phyloP scores from a whole-genome alignment of 768 basidiomycete species.

The Scleroderma bovista region DNA sequence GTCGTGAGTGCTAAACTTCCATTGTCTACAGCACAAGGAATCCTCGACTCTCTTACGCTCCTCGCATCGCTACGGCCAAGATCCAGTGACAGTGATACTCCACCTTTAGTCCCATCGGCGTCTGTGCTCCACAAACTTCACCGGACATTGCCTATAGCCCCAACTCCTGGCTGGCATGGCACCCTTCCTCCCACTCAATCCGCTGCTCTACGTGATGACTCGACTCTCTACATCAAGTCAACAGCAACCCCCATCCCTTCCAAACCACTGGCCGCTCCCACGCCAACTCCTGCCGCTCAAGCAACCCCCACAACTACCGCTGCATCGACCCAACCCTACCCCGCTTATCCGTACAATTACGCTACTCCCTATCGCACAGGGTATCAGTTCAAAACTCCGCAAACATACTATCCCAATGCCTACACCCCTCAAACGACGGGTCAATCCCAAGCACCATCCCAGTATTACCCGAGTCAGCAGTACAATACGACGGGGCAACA shows the following conservation, averaged over 20 bases:
- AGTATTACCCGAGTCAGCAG: constrained; percentile 34
- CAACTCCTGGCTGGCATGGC: constrained; percentile 68
- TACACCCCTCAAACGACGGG: constrained; percentile 19
- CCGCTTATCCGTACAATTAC: constrained; percentile 33
- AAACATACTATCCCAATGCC: constrained; percentile 30
- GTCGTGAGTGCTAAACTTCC: constrained; percentile 9
- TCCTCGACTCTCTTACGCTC: constrained; percentile 61
- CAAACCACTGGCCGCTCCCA: constrained; percentile 28
- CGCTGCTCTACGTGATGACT: constrained; percentile 67
- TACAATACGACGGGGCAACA: constrained; percentile 33
- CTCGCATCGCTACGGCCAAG: constrained; percentile 72
- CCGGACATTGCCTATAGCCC: constrained; percentile 55
- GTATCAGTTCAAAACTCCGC: constrained; percentile 36
- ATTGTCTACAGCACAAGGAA: constrained; percentile 54
- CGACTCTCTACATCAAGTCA: constrained; percentile 61
- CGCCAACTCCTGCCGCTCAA: constrained; percentile 27
- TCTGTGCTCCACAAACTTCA: constrained; percentile 66
- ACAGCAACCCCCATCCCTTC: constrained; percentile 32
- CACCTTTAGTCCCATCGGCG: constrained; percentile 57
- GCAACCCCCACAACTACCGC: constrained; percentile 20
- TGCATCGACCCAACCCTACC: constrained; percentile 23
- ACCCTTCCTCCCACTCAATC: constrained; percentile 54
- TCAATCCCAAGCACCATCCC: constrained; percentile 24
- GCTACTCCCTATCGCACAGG: constrained; percentile 27
- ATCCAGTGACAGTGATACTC: constrained; percentile 33